Conservation (phyloP, 208 protist species). For the Trypanosomatidae sp. region DNA sequence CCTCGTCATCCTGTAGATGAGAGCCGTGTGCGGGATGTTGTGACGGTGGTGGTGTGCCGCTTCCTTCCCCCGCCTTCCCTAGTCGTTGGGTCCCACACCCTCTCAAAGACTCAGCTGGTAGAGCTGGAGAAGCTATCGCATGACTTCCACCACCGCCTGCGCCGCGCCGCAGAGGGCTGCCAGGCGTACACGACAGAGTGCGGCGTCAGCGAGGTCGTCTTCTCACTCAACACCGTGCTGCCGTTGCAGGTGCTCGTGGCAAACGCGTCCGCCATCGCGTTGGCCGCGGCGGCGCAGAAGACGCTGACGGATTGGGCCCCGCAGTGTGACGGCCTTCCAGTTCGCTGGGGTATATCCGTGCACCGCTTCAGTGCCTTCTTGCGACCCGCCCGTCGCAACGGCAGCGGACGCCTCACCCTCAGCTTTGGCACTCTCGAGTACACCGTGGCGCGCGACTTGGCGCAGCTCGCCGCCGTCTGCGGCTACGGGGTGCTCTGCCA, state of each 20-base stretch:
- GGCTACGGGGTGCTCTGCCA: constrained; percentile 22
- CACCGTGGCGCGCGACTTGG: constrained; percentile 10
- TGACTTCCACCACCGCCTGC: constrained; percentile 20
- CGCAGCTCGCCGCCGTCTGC: constrained; percentile 22
- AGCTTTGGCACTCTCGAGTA: constrained; percentile 23
- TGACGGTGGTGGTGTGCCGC: constrained; percentile 31
- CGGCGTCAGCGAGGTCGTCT: constrained; percentile 20
- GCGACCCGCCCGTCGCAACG: constrained; percentile 5
- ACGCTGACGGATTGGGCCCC: constrained; percentile 17
- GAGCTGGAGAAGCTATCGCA: constrained; percentile 15
- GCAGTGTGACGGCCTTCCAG: not conserved
- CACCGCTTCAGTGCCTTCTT: constrained; percentile 16
- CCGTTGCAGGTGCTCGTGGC: constrained; percentile 20
- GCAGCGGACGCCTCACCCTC: constrained; percentile 19
- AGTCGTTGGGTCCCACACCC: not conserved
- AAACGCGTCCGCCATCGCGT: constrained; percentile 7
- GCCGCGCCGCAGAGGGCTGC: not conserved
- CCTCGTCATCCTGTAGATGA: constrained; percentile 9
- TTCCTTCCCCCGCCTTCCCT: constrained; percentile 8
- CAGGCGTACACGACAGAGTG: constrained; percentile 15
- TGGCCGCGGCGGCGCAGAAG: constrained; percentile 11
- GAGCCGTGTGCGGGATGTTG: constrained; percentile 14
- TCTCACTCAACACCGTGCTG: constrained; percentile 23
- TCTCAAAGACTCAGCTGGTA: constrained; percentile 5
- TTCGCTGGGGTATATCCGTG: constrained; percentile 24